phyloP scores from a whole-genome alignment of 805 yeast species.

The Metschnikowia colocasiae region DNA sequence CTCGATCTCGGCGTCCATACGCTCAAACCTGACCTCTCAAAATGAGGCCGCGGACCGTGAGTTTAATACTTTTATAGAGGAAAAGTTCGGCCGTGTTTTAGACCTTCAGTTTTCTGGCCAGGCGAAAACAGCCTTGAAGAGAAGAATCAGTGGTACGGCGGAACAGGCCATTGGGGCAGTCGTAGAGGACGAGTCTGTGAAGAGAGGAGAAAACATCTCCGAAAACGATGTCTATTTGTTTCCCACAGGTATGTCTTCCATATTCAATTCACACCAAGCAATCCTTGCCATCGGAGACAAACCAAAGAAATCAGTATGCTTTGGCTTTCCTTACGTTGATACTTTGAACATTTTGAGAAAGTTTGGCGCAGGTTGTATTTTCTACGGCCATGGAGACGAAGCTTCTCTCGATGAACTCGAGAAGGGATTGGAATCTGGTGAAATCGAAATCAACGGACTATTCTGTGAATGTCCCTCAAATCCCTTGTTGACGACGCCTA shows the following conservation, averaged over 20 bases:
- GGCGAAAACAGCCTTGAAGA: slow-evolving; percentile 70
- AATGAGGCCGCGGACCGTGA: slow-evolving; percentile 45
- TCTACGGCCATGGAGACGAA: slow-evolving; percentile 81
- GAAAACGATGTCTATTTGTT: slow-evolving; percentile 76
- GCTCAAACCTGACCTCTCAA: slow-evolving; percentile 20
- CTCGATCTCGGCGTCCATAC: slow-evolving; percentile 27
- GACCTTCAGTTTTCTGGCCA: slow-evolving; percentile 71
- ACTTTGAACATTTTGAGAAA: slow-evolving; percentile 80
- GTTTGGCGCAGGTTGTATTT: slow-evolving; percentile 89
- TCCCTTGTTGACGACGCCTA: slow-evolving; percentile 85
- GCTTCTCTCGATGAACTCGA: slow-evolving; percentile 65
- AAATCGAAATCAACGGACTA: slow-evolving; percentile 62
- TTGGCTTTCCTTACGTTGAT: slow-evolving; percentile 95
- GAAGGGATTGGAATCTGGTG: slow-evolving; percentile 48
- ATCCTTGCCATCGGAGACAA: slow-evolving; percentile 26
- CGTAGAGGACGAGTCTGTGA: slow-evolving; percentile 20
- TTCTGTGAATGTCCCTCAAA: slow-evolving; percentile 95
- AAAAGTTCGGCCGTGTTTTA: slow-evolving; percentile 84
- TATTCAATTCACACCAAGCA: slow-evolving; percentile 74
- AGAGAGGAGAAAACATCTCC: slow-evolving; percentile 31
- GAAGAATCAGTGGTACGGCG: slow-evolving; percentile 69
- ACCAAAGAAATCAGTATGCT: slow-evolving; percentile 72
- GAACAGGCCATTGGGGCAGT: slow-evolving; percentile 35
- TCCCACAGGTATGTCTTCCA: slow-evolving; percentile 92
- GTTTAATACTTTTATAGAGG: slow-evolving; percentile 70